Evolutionary conservation across 805 yeast genomes (phyloP), one percentile per base, ranked within the genome.

Genomic region (Cyberlindnera samutprakarnensis): DNA sequence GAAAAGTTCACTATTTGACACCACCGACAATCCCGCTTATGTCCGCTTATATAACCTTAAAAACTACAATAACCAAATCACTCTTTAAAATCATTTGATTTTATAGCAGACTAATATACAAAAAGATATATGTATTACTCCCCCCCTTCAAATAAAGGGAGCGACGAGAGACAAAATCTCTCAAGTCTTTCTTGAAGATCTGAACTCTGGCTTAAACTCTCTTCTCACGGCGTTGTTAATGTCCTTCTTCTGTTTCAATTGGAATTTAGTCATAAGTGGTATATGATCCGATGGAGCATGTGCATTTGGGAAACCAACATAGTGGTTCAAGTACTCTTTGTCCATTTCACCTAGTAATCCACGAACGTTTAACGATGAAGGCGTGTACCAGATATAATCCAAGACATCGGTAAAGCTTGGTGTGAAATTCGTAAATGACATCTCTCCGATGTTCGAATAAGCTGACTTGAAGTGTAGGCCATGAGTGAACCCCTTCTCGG

Each of bases 351-450:
- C 97, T 33, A 90, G 63, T 47, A 92, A 61, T 7, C 96, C 96
- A 45, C 77, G 77, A 7, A 92, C 95, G 35, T 78, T 72, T 40
- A 92, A 64, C n/a, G 76, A 66, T 11, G 77, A 68, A 7, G 95
- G 82, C 3, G 95, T 75, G 59, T 83, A 87, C 95, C 97, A 94
- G 37, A 92, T 78, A 55, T 92, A 92, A 62, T 92, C 99, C 60
- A 92, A 85, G 25, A 79, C 88, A 50, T 86, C 87, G 2, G 94
- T 86, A 60, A 92, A 92, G 22, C 81, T 76, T 18, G 99, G 98
- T 0, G 97, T 79, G 58, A 78, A 80, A 58, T 92, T 92, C 6
- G 99, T 90, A 56, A 90, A 90, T 27, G 96, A 94, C 39, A 92
- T 68, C 57, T 92, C 96, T 17, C 88, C 88, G 50, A 88, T 72